phyloP scores from a whole-genome alignment of 177 flowering plant genomes.

The Vitis hybrid region DNA sequence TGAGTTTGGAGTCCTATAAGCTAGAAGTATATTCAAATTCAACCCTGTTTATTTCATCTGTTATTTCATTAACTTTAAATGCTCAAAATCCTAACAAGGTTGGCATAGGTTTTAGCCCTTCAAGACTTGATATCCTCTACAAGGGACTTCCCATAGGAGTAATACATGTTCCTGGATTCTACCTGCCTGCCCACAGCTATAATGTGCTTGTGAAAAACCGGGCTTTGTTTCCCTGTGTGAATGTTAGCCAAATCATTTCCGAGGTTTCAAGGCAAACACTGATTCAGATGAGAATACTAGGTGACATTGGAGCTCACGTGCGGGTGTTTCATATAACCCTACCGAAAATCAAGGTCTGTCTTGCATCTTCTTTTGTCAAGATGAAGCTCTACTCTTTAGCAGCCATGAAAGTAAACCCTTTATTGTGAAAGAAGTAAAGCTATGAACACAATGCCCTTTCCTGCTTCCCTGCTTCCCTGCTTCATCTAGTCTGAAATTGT shows the following conservation, averaged over 20 bases:
- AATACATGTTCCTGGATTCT: slow-evolving; percentile 36
- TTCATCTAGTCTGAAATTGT: too few species aligned
- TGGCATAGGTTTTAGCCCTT: slow-evolving; percentile 32
- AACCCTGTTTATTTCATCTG: slow-evolving; percentile 30
- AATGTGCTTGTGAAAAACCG: slow-evolving; percentile 30
- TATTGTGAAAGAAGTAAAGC: too few species aligned
- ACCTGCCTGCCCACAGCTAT: slow-evolving; percentile 45
- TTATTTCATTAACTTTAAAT: slow-evolving; percentile 26
- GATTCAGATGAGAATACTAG: slow-evolving; percentile 29
- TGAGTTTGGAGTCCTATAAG: slow-evolving; percentile 30
- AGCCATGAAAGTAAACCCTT: too few species aligned
- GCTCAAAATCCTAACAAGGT: slow-evolving; percentile 49
- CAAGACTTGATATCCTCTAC: slow-evolving; percentile 26
- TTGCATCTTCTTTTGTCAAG: not conserved
- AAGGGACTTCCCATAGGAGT: slow-evolving; percentile 37
- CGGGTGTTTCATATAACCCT: slow-evolving; percentile 24
- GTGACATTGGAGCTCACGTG: slow-evolving; percentile 35
- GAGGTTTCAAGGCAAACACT: slow-evolving; percentile 7
- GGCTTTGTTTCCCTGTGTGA: slow-evolving; percentile 27
- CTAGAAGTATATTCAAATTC: slow-evolving; percentile 21
- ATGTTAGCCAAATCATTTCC: slow-evolving; percentile 22
- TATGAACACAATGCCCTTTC: too few species aligned
- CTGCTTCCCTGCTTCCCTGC: too few species aligned
- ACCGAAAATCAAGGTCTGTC: slow-evolving; percentile 44
- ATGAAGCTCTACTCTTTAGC: not conserved